phyloP scores from a whole-genome alignment of 176 grass and related monocot genomes.

The Rhipidocladum racemiflorum region DNA sequence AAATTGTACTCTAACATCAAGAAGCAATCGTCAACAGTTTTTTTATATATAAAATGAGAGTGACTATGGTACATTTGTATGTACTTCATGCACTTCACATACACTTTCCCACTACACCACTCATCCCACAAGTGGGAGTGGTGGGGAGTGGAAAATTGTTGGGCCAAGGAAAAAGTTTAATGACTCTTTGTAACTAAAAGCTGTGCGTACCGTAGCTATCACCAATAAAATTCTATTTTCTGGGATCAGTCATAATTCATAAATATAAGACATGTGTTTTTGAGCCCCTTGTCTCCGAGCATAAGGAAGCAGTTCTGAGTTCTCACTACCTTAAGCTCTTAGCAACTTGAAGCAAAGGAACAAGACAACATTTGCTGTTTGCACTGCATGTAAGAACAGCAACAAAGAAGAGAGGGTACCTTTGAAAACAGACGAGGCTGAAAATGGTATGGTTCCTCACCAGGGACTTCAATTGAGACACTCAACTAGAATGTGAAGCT shows the following conservation, averaged over 20 bases:
- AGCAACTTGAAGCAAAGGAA: background rate
- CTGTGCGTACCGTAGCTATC: too few species aligned
- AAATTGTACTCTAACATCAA: background rate
- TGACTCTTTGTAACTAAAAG: background rate
- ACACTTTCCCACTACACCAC: background rate
- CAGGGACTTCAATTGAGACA: slow-evolving; percentile 58
- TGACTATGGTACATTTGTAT: background rate
- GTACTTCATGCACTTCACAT: background rate
- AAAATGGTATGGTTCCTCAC: slow-evolving; percentile 71
- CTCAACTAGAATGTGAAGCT: slow-evolving; percentile 53
- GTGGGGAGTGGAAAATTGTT: background rate
- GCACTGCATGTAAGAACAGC: background rate
- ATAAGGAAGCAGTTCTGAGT: background rate
- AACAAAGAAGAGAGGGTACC: slow-evolving; percentile 27
- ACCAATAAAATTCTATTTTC: background rate
- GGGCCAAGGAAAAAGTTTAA: background rate
- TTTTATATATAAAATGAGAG: background rate
- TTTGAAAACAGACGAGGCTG: slow-evolving; percentile 71
- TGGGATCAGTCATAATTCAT: background rate
- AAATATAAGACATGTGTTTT: background rate
- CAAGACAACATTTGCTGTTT: background rate
- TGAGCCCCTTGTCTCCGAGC: background rate
- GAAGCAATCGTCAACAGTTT: background rate
- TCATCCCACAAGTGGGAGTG: background rate
- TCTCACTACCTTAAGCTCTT: background rate